Base-by-base conservation (phyloP, 257 asterid species). In the Cynanchum wilfordii region DNA sequence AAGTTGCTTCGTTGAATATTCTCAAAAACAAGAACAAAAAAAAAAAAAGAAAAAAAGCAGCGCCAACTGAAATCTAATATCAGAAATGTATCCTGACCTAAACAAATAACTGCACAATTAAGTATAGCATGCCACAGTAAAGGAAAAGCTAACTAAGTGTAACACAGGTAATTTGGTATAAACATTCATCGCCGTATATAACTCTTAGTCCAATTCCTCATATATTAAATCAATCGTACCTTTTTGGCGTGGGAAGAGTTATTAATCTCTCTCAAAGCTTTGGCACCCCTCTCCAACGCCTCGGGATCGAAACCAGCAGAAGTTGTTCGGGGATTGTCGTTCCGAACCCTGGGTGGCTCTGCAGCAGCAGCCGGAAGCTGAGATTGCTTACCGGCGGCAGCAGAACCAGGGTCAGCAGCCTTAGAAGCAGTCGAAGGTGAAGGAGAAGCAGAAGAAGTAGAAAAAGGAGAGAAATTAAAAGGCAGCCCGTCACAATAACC, bases 231-330 rank as follows among this genome's bases (percentile, higher is more conserved):
- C n/a, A 10, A 57, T 27, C 12, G 10, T 16, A 89, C 97, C 95
- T 93, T 88, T 77, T 86, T 87, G 66, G 91, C 87, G 20, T 88
- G 71, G 44, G 81, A 22, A 78, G 94, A 83, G 9, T 51, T 79
- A 55, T 68, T 59, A 66, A 94, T 86, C 73, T 82, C 84, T 36
- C 63, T 71, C 84, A 93, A 79, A 19, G 89, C 84, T 78, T 78
- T 73, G 33, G 77, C 90, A 52, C 97, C 97, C 75, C 91, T 87
- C 82, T 89, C 96, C 88, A 94, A 68, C 4, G 98, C 87, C 85
- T 78, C 93, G 0, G 98, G 95, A 79, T 93, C 98, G 78, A 93
- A 91, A 50, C 97, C 97, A 66, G 96, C 86, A 0, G 97, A 78
- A 16, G 98, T 81, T 9, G 96, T 91, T 82, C 96, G 82, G 4